phyloP scores from a whole-genome alignment of 2,329 filamentous ascomycete genomes.

The Fusarium sp. region DNA sequence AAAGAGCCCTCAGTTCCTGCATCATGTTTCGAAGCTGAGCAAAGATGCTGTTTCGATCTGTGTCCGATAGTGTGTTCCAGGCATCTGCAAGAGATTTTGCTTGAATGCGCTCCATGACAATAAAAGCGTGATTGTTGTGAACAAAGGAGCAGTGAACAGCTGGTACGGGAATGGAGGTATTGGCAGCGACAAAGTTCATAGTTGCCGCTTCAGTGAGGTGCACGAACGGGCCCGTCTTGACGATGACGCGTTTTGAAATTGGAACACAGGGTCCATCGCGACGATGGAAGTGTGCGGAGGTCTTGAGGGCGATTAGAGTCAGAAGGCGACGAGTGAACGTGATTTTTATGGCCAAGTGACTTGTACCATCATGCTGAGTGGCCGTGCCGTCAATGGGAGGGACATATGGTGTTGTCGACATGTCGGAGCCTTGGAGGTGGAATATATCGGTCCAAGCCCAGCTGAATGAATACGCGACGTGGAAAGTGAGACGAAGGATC shows the following conservation, averaged over 20 bases:
- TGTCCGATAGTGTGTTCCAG: slow-evolving; percentile 30
- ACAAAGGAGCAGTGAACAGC: slow-evolving; percentile 52
- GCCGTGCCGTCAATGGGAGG: slow-evolving; percentile 4
- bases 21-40: slow-evolving; percentile 43
- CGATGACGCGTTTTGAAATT: slow-evolving; percentile 48
- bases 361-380: slow-evolving; percentile 42
- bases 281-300: slow-evolving; percentile 46
- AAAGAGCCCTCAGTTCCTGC: slow-evolving; percentile 43
- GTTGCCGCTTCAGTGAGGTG: slow-evolving; percentile 46
- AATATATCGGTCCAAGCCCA: no score
- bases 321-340: slow-evolving; percentile 45
- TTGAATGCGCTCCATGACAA: slow-evolving; percentile 59
- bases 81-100: slow-evolving; percentile 39
- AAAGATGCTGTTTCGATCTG: slow-evolving; percentile 31
- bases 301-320: slow-evolving; percentile 48
- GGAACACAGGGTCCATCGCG: slow-evolving; percentile 38
- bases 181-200: slow-evolving; percentile 36
- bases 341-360: slow-evolving; percentile 50
- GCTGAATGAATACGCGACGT: no score
- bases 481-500: no score
- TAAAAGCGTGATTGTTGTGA: slow-evolving; percentile 56
- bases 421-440: neutral
- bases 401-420: slow-evolving; percentile 11
- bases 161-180: slow-evolving; percentile 44
- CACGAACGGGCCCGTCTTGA: slow-evolving; percentile 32